Base-by-base conservation (phyloP, 2,329 filamentous ascomycete species). In the Sporothrix phasma region DNA sequence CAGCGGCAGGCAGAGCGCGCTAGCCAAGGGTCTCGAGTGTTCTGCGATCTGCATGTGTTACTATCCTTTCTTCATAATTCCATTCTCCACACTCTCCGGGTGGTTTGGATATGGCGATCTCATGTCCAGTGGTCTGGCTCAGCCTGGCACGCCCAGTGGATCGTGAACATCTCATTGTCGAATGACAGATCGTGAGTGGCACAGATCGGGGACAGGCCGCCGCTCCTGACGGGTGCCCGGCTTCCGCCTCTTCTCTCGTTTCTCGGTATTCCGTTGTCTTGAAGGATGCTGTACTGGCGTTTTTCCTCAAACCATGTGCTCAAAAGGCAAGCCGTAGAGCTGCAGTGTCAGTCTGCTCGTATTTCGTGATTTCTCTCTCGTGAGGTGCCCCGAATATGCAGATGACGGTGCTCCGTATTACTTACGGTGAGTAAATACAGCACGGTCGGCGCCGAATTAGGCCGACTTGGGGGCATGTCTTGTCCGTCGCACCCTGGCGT, bases 21-120 rank as follows among this genome's bases (percentile, higher is more conserved):
- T 61, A 64, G 26, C 34, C 46, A 51, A 43, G 65, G 65, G 51
- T 49, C 64, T 66, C 54, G 65, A 63, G 58, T 64, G 65, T 66
- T 66, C 62, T 62, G 62, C 59, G 56, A 58, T 63, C 61, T 37
- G 34, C 11, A 11, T 37, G 34, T 37, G 47, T 34, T 8, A 10
- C 29, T 37, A 37, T 37, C 19, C n/a, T 22, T 34, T 10, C 47
- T 29, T 19, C 37, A 37, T 34, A 4, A 34, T 34, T 13, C 13
- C 34, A 3, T 37, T 37, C 34, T 37, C 10, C 11, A 10, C 34
- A 37, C 29, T 34, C 34, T 62, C 26, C 34, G 15, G 5, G 29
- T 54, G 49, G 31, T 19, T 54, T 37, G 49, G 49, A 17, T 54
- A 8, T 11, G 31, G 10, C 22, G 29, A n/a, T 10, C 11, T 37